Evolutionary conservation across 129 eudicot species (phyloP).

Genomic region (Solidago caesia): DNA sequence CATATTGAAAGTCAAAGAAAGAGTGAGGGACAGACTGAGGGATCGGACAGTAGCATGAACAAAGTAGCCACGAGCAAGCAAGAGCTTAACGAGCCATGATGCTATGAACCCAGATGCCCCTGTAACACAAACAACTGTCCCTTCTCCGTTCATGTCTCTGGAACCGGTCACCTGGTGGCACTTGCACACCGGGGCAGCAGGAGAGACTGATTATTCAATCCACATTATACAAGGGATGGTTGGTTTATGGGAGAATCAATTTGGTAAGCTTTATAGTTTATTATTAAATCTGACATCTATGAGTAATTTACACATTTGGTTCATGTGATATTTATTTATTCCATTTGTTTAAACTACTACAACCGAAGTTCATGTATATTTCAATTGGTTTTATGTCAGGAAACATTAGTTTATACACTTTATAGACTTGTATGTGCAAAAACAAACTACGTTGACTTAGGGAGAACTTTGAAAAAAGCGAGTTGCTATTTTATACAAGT

Average conservation of each 20-base stretch:
- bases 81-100: slow-evolving; percentile 55
- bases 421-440: too few species aligned
- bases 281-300: neutral
- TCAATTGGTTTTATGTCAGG: too few species aligned
- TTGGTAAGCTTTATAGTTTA: neutral
- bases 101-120: slow-evolving; percentile 66
- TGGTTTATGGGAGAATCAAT: neutral
- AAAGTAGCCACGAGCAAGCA: slow-evolving; percentile 49
- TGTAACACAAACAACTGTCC: slow-evolving; percentile 52
- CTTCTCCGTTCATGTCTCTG: slow-evolving; percentile 19
- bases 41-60: slow-evolving; percentile 51
- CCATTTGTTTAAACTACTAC: neutral
- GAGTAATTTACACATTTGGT: neutral
- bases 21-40: slow-evolving; percentile 24
- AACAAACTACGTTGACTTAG: too few species aligned
- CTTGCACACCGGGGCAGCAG: neutral
- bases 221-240: too few species aligned
- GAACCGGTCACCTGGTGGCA: neutral
- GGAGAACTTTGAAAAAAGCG: too few species aligned
- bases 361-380: neutral
- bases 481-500: too few species aligned
- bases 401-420: too few species aligned
- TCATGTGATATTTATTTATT: neutral
- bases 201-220: neutral
- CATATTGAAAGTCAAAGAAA: neutral